Base-by-base conservation (phyloP, 2,329 filamentous ascomycete species). In the Claviceps fusiformis region DNA sequence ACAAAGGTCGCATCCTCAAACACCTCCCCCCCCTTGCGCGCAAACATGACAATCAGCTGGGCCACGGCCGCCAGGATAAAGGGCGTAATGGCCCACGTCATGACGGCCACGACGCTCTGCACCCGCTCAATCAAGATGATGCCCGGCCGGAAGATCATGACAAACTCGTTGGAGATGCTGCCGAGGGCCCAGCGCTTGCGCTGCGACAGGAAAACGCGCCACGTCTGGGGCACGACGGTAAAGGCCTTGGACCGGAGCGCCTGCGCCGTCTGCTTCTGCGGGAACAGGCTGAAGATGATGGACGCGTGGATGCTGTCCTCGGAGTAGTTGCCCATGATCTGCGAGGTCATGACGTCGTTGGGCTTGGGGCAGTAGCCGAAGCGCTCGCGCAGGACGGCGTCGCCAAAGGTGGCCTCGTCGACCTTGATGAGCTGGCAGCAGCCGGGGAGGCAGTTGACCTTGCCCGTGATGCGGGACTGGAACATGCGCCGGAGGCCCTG, bases 401-500 rank as follows among this genome's bases (percentile, higher is more conserved):
- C 73, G 2, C 73, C 73, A 59, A 74, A 75, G 0, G 75, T 77
- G 11, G 73, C 71, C 58, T 76, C 74, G 52, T 75, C 73, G 13
- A 77, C 70, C 13, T 71, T 73, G 52, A 77, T 73, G 17, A 77
- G 67, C 59, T 77, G 75, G 56, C 75, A 77, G 50, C 75, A 76
- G 5, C 74, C 74, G 0, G 74, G 73, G 2, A 75, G 67, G 58
- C 73, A 76, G 43, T 74, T 75, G 50, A 76, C 74, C 54, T 76
- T 76, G 55, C 74, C 72, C 0, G 74, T 77, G 49, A 74, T 69
- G 41, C 73, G 68, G 9, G 73, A 75, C 60, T 77, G 75, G 59
- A 76, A 75, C 63, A 75, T 72, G 10, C 75, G 71, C 1, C 73
- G 70, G 49, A 76, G 66, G 4, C 71, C 72, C 56, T 76, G 73